Evolutionary conservation across 2,329 filamentous ascomycete genomes (phyloP), one percentile per base, ranked within the genome.

Genomic region (Fusarium verrucosum): DNA sequence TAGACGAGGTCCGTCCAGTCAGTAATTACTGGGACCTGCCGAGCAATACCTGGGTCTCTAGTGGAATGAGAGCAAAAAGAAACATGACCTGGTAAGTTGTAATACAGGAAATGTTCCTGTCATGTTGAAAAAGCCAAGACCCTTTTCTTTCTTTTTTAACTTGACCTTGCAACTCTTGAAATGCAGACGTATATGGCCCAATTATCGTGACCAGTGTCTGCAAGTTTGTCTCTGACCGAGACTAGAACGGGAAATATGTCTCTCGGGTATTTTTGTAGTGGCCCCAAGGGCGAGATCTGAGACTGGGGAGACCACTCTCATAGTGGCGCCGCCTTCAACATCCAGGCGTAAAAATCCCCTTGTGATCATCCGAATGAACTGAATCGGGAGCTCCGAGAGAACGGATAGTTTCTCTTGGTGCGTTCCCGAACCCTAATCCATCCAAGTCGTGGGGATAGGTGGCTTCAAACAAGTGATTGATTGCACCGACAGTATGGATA

Each of bases 211-310:
- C 17, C 22, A 32, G 28, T 10, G 32, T 38, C 7, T 26, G 19
- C 11, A 35, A 38, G 5, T 46, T 44, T 16, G 40, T 20, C 52
- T 38, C 25, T 42, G 50, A 37, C 44, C 45, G 20, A 32, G 16
- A n/a, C 36, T 38, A 37, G 23, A 65, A 49, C 33, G 45, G 58
- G 51, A 30, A 56, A 58, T 45, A 55, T 54, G 68, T 55, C 53
- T 44, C 41, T 65, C 68, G 68, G 68, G 45, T 35, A 63, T 58
- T 70, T 70, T 69, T 51, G 47, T 41, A 44, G 42, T 50, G 44
- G 49, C 38, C 37, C 51, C 36, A 66, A 65, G 43, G 58, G 46
- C 13, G 33, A 49, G 57, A 70, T 64, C 55, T 54, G 53, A 69
- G 59, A 68, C 59, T 45, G 52, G 52, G 32, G 38, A 60, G 49